Percentiles rank a stretch among this genome's conserved stretches.
These are phyloP conservation scores for Ashbya aceris DNA, from an alignment of 1,139 yeast species.

Conservation along the genomic window DNA sequence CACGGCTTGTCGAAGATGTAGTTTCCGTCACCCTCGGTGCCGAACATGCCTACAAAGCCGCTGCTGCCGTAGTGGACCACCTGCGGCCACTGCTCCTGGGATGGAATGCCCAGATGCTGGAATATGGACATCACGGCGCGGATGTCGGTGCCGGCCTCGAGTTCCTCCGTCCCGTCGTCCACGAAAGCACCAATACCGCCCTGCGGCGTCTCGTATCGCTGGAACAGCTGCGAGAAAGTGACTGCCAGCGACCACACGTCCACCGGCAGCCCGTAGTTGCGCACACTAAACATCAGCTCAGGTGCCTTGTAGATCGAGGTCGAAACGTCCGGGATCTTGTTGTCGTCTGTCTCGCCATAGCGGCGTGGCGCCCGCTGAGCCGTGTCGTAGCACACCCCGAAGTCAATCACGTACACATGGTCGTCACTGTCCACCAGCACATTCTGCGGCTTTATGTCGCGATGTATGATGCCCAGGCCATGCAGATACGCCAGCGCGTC, in stretches of 20 bases:
- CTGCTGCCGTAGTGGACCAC: slow-evolving; percentile 35
- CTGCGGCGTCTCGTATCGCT: slow-evolving; percentile 33
- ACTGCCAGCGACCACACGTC: slow-evolving; percentile 84
- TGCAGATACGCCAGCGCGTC: slow-evolving; percentile 47
- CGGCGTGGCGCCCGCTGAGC: slow-evolving; percentile 12
- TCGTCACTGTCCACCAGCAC: slow-evolving; percentile 39
- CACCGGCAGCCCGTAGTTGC: slow-evolving; percentile 49
- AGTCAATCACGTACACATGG: slow-evolving; percentile 52
- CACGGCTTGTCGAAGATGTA: slow-evolving; percentile 4
- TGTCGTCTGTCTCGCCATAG: slow-evolving; percentile 38
- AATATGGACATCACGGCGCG: slow-evolving; percentile 56
- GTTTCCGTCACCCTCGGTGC: slow-evolving; percentile 11
- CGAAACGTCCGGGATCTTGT: slow-evolving; percentile 61
- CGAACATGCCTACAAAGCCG: slow-evolving; percentile 31
- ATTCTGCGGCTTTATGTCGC: slow-evolving; percentile 82
- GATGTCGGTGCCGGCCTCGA: slow-evolving; percentile 48
- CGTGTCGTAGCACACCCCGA: slow-evolving; percentile 60
- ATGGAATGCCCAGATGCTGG: slow-evolving; percentile 61
- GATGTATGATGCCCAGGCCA: slow-evolving; percentile 58
- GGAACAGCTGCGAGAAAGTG: slow-evolving; percentile 50
- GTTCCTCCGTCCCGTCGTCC: slow-evolving; percentile 29
- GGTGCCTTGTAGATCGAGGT: slow-evolving; percentile 80
- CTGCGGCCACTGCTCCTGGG: slow-evolving; percentile 40
- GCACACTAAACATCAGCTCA: slow-evolving; percentile 65
- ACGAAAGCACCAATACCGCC: slow-evolving; percentile 18